These are phyloP conservation scores for Physcia stellaris DNA, from an alignment of 495 filamentous ascomycete genomes.

Conservation along the genomic window DNA sequence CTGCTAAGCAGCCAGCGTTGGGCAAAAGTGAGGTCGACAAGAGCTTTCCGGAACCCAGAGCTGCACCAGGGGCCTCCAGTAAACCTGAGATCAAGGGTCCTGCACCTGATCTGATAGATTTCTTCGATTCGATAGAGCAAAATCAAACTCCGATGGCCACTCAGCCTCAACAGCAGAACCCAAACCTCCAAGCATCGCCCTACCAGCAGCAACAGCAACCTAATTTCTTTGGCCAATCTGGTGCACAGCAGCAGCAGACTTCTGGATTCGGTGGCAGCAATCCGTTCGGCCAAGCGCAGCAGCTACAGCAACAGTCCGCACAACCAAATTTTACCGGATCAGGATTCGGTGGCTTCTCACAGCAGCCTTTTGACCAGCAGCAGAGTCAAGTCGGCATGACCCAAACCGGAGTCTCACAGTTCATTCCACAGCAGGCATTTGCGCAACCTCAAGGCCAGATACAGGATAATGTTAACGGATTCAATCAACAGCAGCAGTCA, in stretches of 20 bases:
- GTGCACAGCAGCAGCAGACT: constrained; percentile 16
- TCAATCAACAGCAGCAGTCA: constrained; percentile 22
- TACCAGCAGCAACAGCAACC: constrained; percentile 33
- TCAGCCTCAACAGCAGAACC: constrained; percentile 28
- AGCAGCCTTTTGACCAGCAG: constrained; percentile 46
- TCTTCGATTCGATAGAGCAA: constrained; percentile 94
- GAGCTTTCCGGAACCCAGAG: constrained; percentile 18
- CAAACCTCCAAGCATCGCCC: constrained; percentile 23
- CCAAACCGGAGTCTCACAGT: constrained; percentile 35
- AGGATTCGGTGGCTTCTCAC: constrained; percentile 76
- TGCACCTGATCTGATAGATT: constrained; percentile 83
- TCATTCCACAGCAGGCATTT: no score
- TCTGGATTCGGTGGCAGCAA: constrained; percentile 33
- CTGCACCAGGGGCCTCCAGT: constrained; percentile 11
- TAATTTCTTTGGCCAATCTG: no score
- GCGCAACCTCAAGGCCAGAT: no score
- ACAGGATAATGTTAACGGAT: no score
- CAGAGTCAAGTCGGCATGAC: constrained; percentile 33
- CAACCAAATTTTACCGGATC: constrained; percentile 58
- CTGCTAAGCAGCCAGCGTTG: constrained; percentile 17
- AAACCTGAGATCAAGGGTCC: constrained; percentile 40
- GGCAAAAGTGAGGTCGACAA: constrained; percentile 17
- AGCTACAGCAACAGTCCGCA: constrained; percentile 28
- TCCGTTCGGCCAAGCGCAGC: constrained; percentile 40
- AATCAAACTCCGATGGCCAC: constrained; percentile 65